Conservation (phyloP, 257 asterid genomes). For the Eucommia ulmoides region DNA sequence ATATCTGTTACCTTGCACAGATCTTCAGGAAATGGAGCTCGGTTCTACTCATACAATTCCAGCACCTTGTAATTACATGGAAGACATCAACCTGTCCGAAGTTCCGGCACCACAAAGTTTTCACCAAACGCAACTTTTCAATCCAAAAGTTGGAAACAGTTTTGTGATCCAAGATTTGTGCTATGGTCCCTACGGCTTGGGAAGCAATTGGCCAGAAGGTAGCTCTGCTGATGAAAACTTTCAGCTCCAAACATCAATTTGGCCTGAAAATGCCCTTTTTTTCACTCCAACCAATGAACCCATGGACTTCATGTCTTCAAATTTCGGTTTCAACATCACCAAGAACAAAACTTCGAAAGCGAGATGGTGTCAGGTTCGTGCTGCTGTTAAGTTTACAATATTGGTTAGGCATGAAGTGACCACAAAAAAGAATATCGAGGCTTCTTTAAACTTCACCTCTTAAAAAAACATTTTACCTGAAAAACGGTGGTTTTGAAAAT, state of each 20-base stretch:
- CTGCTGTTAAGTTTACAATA: slow-evolving; percentile 66
- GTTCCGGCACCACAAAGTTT: slow-evolving; percentile 28
- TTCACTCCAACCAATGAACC: slow-evolving; percentile 25
- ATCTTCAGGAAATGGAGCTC: slow-evolving; percentile 24
- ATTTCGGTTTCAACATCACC: slow-evolving; percentile 24
- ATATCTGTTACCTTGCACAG: slow-evolving; percentile 12
- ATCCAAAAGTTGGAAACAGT: slow-evolving; percentile 23
- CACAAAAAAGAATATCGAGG: slow-evolving; percentile 34
- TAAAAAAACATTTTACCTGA: too few relatives aligned
- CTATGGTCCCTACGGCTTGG: slow-evolving; percentile 25
- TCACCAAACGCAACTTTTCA: slow-evolving; percentile 23
- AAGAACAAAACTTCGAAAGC: slow-evolving; percentile 34
- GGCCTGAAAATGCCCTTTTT: slow-evolving; percentile 32
- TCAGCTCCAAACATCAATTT: slow-evolving; percentile 27
- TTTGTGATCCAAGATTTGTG: slow-evolving; percentile 24
- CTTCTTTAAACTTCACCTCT: too few relatives aligned
- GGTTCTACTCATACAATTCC: slow-evolving; percentile 23
- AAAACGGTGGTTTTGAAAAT: too few relatives aligned
- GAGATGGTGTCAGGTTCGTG: slow-evolving; percentile 71
- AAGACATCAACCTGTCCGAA: slow-evolving; percentile 22
- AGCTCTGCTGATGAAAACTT: slow-evolving; percentile 20
- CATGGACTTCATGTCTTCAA: slow-evolving; percentile 26
- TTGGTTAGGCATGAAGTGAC: slow-evolving; percentile 43
- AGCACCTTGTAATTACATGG: slow-evolving; percentile 13
- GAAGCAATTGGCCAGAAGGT: slow-evolving; percentile 17